These are phyloP conservation scores for Fistulinella prunicolor DNA, from an alignment of 768 basidiomycete species.

Conservation along the genomic window DNA sequence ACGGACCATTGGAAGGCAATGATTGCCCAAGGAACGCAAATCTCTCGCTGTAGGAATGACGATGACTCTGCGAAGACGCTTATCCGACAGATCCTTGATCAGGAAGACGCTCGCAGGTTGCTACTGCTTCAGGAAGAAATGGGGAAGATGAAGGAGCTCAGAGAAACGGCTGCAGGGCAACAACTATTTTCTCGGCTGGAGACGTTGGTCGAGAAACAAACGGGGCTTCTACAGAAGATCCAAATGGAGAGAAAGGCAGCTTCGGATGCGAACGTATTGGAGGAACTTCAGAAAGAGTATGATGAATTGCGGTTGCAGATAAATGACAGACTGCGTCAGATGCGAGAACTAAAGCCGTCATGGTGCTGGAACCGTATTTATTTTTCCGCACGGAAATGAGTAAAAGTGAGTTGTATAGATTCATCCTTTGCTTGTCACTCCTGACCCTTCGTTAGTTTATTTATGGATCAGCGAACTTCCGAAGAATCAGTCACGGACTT, in stretches of 20 bases:
- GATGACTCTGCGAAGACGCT: constrained; percentile 8
- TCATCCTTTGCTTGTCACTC: too few relatives aligned
- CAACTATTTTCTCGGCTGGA: constrained; percentile 10
- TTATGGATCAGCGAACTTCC: too few relatives aligned
- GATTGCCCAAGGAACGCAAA: background rate
- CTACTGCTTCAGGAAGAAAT: constrained; percentile 12
- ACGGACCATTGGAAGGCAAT: constrained; percentile 7
- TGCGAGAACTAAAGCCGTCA: constrained; percentile 11
- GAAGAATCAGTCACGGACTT: too few relatives aligned
- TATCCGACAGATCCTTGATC: constrained; percentile 2
- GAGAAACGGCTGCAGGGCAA: constrained; percentile 9
- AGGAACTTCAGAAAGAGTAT: constrained; percentile 10
- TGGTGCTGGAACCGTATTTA: background rate
- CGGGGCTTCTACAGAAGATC: constrained; percentile 4
- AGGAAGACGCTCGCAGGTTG: background rate
- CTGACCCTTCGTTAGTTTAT: too few relatives aligned
- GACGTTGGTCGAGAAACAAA: constrained; percentile 7
- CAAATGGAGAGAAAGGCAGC: constrained; percentile 5
- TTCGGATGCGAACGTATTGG: background rate
- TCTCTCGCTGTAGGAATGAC: background rate
- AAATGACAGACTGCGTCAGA: constrained; percentile 6
- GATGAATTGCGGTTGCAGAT: background rate
- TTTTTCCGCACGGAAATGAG: too few relatives aligned
- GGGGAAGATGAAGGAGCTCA: constrained; percentile 1
- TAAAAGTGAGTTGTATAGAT: too few relatives aligned